A percentile compares a stretch with the other conserved stretches of the same genome.
These are phyloP conservation scores for Lentinus tigrinus DNA, from an alignment of 768 basidiomycete species.

Conservation along the genomic window DNA sequence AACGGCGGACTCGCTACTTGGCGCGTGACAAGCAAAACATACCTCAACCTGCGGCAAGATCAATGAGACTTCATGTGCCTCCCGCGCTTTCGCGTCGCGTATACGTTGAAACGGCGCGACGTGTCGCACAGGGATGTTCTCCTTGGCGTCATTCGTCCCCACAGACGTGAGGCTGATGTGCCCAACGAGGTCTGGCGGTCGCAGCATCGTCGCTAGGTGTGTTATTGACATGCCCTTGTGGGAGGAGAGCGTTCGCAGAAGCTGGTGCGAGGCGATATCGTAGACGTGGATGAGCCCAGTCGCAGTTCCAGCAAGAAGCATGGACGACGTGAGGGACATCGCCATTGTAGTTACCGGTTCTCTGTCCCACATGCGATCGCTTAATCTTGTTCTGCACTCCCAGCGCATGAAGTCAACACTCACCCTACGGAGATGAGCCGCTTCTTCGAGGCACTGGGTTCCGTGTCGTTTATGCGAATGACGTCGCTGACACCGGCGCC, in stretches of 20 bases:
- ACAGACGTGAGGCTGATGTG: slow-evolving; percentile 60
- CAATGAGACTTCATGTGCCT: slow-evolving; percentile 68
- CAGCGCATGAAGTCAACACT: slow-evolving; percentile 16
- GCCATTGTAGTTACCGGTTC: slow-evolving; percentile 70
- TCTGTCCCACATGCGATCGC: slow-evolving; percentile 36
- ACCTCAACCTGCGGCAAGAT: slow-evolving; percentile 55
- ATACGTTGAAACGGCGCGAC: slow-evolving; percentile 73
- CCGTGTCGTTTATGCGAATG: slow-evolving; percentile 64
- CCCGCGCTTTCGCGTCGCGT: slow-evolving; percentile 63
- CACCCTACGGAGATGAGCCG: slow-evolving; percentile 74
- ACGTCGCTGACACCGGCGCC: slow-evolving; percentile 70
- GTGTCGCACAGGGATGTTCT: slow-evolving; percentile 63
- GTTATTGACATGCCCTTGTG: slow-evolving; percentile 72
- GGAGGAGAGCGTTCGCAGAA: slow-evolving; percentile 74
- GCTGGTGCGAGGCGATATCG: slow-evolving; percentile 89
- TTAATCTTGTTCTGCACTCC: not conserved
- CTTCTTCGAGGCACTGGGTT: slow-evolving; percentile 45
- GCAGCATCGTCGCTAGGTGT: slow-evolving; percentile 73
- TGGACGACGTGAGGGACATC: slow-evolving; percentile 74
- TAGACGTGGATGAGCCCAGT: slow-evolving; percentile 75
- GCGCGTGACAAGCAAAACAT: slow-evolving; percentile 1
- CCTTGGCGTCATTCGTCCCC: slow-evolving; percentile 39
- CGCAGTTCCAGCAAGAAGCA: slow-evolving; percentile 80
- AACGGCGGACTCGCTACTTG: not conserved
- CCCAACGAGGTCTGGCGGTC: slow-evolving; percentile 84